Evolutionary conservation across 2,329 filamentous ascomycete species (phyloP).

Genomic region (Fusarium setosum): DNA sequence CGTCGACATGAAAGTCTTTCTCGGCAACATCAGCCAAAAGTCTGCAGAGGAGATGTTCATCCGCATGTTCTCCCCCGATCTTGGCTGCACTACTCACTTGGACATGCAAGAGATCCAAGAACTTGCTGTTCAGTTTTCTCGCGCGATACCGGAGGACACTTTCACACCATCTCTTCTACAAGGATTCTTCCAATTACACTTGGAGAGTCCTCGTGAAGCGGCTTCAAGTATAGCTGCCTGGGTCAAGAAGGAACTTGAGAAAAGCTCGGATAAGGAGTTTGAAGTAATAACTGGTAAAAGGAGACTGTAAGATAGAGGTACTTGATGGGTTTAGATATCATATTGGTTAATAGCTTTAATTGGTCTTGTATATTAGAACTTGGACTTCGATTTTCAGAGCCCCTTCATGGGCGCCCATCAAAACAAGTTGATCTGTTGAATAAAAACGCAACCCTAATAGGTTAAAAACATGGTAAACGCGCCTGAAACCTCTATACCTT

Average conservation of each 20-base stretch:
- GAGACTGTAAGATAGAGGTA: conserved; percentile 18
- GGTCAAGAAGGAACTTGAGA: conserved; percentile 49
- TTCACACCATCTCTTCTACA: conserved; percentile 64
- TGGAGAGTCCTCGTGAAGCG: conserved; percentile 53
- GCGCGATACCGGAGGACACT: conserved; percentile 58
- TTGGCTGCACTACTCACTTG: conserved; percentile 39
- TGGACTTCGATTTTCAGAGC: background rate
- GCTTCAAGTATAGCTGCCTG: conserved; percentile 48
- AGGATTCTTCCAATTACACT: conserved; percentile 58
- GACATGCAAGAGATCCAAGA: conserved; percentile 48
- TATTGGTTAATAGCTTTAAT: background rate
- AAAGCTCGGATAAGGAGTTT: conserved; percentile 45
- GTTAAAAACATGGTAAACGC: no score
- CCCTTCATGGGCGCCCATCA: no score
- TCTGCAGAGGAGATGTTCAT: conserved; percentile 60
- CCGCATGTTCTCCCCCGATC: conserved; percentile 56
- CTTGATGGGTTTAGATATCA: background rate
- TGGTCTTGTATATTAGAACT: background rate
- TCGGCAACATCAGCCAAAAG: conserved; percentile 60
- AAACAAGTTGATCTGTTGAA: no score
- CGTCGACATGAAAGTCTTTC: conserved; percentile 72
- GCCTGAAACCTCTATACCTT: no score
- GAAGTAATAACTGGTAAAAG: conserved; percentile 38
- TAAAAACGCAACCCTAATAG: no score
- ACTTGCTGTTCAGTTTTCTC: conserved; percentile 66